These are phyloP conservation scores for Eragrostis tef DNA, from an alignment of 202 grass and related monocot genomes.

Conservation along the genomic window DNA sequence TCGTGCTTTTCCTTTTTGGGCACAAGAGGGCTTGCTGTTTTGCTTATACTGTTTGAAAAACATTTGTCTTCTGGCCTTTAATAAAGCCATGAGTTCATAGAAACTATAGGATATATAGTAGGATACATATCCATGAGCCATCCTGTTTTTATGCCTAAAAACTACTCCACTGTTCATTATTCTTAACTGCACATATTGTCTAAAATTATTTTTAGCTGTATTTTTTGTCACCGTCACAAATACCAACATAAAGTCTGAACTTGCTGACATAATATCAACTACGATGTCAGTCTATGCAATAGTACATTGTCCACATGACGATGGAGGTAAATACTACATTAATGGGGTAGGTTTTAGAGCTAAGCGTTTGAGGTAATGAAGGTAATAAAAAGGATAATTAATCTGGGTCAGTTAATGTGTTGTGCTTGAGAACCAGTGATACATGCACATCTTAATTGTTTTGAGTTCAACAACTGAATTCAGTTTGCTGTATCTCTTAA, in stretches of 20 bases:
- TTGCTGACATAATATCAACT: neutral
- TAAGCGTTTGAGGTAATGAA: neutral
- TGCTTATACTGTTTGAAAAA: neutral
- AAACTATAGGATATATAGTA: neutral
- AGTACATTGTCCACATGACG: neutral
- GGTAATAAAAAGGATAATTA: neutral
- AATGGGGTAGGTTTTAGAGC: neutral
- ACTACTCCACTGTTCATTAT: neutral
- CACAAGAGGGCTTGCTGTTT: neutral
- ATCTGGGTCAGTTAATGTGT: neutral
- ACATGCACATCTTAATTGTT: neutral
- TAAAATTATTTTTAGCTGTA: neutral
- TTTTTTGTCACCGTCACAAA: neutral
- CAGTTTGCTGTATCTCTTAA: neutral
- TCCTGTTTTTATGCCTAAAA: neutral
- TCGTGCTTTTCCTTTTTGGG: neutral
- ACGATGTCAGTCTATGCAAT: neutral
- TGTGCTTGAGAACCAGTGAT: neutral
- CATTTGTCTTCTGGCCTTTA: neutral
- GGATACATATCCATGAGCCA: neutral
- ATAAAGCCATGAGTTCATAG: neutral
- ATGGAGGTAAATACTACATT: neutral
- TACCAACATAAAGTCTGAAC: neutral
- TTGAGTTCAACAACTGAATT: neutral
- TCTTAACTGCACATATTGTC: neutral